Evolutionary conservation across 1,139 yeast genomes (phyloP), one percentile per base, ranked within the genome.

Genomic region (Candida sp.): DNA sequence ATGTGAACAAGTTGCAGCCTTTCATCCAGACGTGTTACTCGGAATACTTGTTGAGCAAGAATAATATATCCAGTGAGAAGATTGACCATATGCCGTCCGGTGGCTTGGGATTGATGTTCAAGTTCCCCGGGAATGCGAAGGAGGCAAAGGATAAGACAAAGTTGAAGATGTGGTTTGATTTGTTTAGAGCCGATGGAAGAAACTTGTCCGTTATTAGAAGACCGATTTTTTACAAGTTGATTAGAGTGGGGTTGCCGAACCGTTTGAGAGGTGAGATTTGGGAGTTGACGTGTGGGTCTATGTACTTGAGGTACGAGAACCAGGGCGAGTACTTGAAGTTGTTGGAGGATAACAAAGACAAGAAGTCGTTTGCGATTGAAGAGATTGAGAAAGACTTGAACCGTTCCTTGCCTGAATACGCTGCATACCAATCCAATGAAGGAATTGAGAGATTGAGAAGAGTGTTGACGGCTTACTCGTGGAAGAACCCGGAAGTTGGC

Each of bases 401-500:
- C 63, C 78, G 99, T 52, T 92, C 98, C 0, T 72, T 96, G 52
- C 99, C 99, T 0, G 99, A 96, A 68, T 96, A 94, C 65, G 88
- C 96, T 2, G 99, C 97, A 0, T 96, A 93, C 64, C 98, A 94
- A 67, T 78, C 80, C 8, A 81, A 81, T 4, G 96, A 90, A 61
- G 99, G 99, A 6, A 93, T 96, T 45, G 82, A 78, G 50, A 78
- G 97, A 49, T 77, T 96, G 49, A 79, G 99, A 56, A 78, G 96
- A 52, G 99, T 96, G 0, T 77, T 96, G 55, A 88, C 96, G 0
- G 97, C 97, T 0, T 96, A 92, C 63, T 90, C 98, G 0, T 94
- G 98, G 98, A 90, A 90, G 61, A 92, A 93, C 64, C 98, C 98
- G 0, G 97, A 94, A 48, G 91, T 96, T 26, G 99, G 99, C 0